Conservation (phyloP, 2,329 filamentous ascomycete species). For the Pseudogymnoascus sp. region DNA sequence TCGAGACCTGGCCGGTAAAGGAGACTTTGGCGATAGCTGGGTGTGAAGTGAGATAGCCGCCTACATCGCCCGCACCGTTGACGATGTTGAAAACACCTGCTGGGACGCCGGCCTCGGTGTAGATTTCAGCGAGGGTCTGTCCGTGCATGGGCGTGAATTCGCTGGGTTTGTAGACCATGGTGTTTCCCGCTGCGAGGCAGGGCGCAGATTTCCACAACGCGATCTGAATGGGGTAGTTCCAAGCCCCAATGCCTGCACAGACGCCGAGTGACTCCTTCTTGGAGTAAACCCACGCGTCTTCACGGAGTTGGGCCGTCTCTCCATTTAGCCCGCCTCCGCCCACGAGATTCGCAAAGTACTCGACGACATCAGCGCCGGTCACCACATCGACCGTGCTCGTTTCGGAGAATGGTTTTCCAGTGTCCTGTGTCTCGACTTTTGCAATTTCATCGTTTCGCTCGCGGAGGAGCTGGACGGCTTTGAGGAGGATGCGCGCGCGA, state of each 20-base stretch:
- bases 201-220: slow-evolving; percentile 84
- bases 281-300: slow-evolving; percentile 74
- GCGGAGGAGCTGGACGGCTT: slow-evolving; percentile 65
- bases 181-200: slow-evolving; percentile 77
- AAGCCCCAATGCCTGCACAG: slow-evolving; percentile 79
- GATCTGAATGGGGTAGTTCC: slow-evolving; percentile 90
- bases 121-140: slow-evolving; percentile 65
- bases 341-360: slow-evolving; percentile 76
- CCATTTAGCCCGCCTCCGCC: slow-evolving; percentile 72
- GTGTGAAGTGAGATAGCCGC: slow-evolving; percentile 66
- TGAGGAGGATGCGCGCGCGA: slow-evolving; percentile 69
- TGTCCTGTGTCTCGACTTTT: slow-evolving; percentile 71
- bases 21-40: slow-evolving; percentile 72
- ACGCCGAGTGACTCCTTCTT: slow-evolving; percentile 75
- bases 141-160: slow-evolving; percentile 82
- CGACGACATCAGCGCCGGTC: slow-evolving; percentile 76
- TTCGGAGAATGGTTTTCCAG: slow-evolving; percentile 77
- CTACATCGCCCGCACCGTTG: slow-evolving; percentile 70
- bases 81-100: slow-evolving; percentile 81
- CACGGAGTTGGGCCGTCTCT: slow-evolving; percentile 64
- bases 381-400: slow-evolving; percentile 76
- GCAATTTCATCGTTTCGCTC: slow-evolving; percentile 73
- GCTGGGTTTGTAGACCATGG: slow-evolving; percentile 85
- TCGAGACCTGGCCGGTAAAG: slow-evolving; percentile 81
- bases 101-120: slow-evolving; percentile 69